Evolutionary conservation across 2,329 filamentous ascomycete species (phyloP).

Genomic region (Aspergillus arachidicola): DNA sequence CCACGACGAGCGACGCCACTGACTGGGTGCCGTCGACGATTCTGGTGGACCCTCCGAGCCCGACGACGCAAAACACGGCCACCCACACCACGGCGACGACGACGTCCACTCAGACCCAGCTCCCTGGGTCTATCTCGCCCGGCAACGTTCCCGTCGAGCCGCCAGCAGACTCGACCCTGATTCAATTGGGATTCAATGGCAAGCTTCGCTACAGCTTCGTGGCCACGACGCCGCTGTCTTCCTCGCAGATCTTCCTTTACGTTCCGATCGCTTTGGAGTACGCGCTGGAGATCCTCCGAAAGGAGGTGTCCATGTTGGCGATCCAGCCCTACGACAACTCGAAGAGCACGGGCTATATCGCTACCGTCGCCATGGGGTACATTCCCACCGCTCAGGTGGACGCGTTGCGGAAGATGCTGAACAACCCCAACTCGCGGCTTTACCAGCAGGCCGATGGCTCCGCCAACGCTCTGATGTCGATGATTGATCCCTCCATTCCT

Average conservation of each 20-base stretch:
- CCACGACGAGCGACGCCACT: slow-evolving; percentile 26
- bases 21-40: slow-evolving; percentile 30
- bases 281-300: slow-evolving; percentile 53
- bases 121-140: slow-evolving; percentile 77
- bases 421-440: slow-evolving; percentile 69
- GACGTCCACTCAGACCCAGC: slow-evolving; percentile 58
- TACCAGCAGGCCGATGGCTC: slow-evolving; percentile 71
- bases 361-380: slow-evolving; percentile 75
- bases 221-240: slow-evolving; percentile 68
- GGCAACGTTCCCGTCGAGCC: slow-evolving; percentile 58
- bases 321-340: slow-evolving; percentile 78
- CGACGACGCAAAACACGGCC: slow-evolving; percentile 28
- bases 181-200: slow-evolving; percentile 83
- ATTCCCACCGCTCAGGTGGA: slow-evolving; percentile 73
- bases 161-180: slow-evolving; percentile 68
- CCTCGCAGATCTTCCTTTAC: slow-evolving; percentile 81
- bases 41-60: slow-evolving; percentile 32
- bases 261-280: slow-evolving; percentile 72
- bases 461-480: slow-evolving; percentile 71
- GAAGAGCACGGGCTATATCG: slow-evolving; percentile 70
- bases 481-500: slow-evolving; percentile 84
- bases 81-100: slow-evolving; percentile 40
- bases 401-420: slow-evolving; percentile 68
- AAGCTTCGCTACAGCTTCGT: slow-evolving; percentile 85
- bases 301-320: slow-evolving; percentile 67